Conservation (phyloP, 23 red algal species). For the Gracilaria domingensis region DNA sequence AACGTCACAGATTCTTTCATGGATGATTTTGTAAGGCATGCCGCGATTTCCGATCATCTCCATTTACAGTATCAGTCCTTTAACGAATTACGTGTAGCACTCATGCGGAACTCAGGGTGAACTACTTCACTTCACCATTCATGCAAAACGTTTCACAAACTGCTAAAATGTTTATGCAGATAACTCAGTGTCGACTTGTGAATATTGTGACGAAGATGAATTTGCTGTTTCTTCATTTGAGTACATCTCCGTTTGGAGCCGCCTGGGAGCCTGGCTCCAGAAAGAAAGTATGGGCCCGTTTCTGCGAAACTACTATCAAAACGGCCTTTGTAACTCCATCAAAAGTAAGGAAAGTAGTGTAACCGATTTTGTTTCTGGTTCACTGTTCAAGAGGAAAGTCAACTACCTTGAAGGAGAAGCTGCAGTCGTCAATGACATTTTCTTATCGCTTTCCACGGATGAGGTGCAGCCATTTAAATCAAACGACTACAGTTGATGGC, state of each 20-base stretch:
- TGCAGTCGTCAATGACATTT: constrained; percentile 33
- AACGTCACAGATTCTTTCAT: background rate
- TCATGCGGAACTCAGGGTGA: background rate
- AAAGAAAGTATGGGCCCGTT: background rate
- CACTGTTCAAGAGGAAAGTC: constrained; percentile 6
- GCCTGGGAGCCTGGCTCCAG: background rate
- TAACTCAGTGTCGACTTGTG: background rate
- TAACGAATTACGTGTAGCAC: background rate
- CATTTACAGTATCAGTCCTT: background rate
- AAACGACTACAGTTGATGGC: constrained; percentile 17
- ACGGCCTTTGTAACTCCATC: background rate
- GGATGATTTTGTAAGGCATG: background rate
- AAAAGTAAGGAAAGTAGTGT: background rate
- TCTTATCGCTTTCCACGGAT: constrained; percentile 9
- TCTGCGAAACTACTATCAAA: background rate
- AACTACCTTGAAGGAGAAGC: background rate
- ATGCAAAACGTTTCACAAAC: background rate
- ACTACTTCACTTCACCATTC: background rate
- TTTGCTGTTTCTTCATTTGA: background rate
- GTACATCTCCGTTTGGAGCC: background rate
- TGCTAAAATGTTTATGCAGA: background rate
- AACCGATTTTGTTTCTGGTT: background rate
- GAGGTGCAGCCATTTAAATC: constrained; percentile 12
- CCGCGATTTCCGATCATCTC: background rate
- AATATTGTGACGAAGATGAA: background rate